Conservation (phyloP, 805 yeast species). For the Metschnikowia continentalis region DNA sequence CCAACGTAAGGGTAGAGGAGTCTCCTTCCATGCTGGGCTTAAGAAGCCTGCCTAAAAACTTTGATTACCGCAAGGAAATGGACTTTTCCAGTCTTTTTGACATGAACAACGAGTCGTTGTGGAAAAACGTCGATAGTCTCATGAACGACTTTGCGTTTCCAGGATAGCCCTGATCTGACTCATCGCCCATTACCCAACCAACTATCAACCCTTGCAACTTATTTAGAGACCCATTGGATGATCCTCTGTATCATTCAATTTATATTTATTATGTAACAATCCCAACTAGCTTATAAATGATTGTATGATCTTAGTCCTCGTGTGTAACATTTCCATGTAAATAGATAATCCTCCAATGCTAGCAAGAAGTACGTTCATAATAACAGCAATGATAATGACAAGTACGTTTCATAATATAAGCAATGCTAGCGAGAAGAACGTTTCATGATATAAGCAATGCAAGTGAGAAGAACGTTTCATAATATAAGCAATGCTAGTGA, state of each 20-base stretch:
- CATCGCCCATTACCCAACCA: neutral
- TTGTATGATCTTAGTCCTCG: too few relatives aligned
- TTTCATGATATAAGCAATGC: too few relatives aligned
- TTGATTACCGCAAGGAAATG: neutral
- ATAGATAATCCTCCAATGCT: too few relatives aligned
- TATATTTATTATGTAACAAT: neutral
- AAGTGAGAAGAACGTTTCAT: too few relatives aligned
- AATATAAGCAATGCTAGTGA: too few relatives aligned
- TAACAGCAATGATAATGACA: too few relatives aligned
- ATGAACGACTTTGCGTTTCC: constrained; percentile 93
- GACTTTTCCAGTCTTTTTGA: constrained; percentile 37
- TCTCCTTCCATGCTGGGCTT: neutral
- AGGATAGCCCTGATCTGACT: constrained; percentile 26
- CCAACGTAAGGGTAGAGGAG: constrained; percentile 11
- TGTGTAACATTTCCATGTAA: too few relatives aligned
- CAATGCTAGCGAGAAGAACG: too few relatives aligned
- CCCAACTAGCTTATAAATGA: too few relatives aligned
- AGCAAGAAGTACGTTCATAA: too few relatives aligned
- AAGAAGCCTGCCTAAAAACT: neutral
- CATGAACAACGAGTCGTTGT: constrained; percentile 50
- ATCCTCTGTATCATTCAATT: neutral
- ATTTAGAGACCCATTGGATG: neutral
- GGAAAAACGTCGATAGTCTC: constrained; percentile 83
- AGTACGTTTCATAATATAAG: too few relatives aligned
- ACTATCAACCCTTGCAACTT: too few relatives aligned